These are phyloP conservation scores for Ocimum tenuiflorum DNA, from an alignment of 257 asterid genomes.

Conservation along the genomic window DNA sequence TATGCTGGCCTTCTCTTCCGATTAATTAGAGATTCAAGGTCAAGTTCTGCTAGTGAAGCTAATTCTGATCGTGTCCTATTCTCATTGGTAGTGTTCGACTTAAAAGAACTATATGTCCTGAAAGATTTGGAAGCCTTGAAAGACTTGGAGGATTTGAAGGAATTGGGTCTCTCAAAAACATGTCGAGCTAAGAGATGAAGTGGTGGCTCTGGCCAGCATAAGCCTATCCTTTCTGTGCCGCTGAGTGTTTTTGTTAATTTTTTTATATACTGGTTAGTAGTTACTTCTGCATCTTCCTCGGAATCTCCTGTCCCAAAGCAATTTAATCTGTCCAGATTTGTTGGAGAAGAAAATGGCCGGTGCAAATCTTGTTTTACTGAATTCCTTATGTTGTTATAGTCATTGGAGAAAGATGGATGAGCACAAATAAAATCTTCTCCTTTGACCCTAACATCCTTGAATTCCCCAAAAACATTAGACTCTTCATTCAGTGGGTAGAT, in stretches of 20 bases:
- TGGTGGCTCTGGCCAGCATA: constrained; percentile 90
- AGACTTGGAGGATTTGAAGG: constrained; percentile 47
- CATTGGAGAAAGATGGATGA: constrained; percentile 25
- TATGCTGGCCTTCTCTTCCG: constrained; percentile 64
- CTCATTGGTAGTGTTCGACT: constrained; percentile 27
- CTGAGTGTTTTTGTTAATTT: constrained; percentile 43
- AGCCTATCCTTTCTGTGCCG: constrained; percentile 71
- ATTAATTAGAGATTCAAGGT: constrained; percentile 65
- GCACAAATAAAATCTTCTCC: constrained; percentile 22
- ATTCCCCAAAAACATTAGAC: constrained; percentile 30
- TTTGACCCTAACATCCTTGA: constrained; percentile 21
- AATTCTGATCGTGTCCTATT: constrained; percentile 32
- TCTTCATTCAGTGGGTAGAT: constrained; percentile 62
- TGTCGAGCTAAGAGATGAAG: constrained; percentile 52
- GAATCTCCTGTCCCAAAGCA: constrained; percentile 44
- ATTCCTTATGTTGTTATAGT: constrained; percentile 9
- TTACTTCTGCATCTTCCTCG: constrained; percentile 28
- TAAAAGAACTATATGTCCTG: constrained; percentile 45
- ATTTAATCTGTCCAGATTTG: constrained; percentile 39
- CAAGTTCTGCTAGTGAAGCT: constrained; percentile 59
- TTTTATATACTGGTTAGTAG: constrained; percentile 25
- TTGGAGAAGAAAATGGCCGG: constrained; percentile 38
- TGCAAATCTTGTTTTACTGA: constrained; percentile 29
- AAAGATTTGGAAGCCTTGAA: constrained; percentile 46
- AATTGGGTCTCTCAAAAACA: constrained; percentile 46